Evolutionary conservation across 352 stramenopile genomes (phyloP), one percentile per base, ranked within the genome.

Genomic region (Phytophthora foliorum): DNA sequence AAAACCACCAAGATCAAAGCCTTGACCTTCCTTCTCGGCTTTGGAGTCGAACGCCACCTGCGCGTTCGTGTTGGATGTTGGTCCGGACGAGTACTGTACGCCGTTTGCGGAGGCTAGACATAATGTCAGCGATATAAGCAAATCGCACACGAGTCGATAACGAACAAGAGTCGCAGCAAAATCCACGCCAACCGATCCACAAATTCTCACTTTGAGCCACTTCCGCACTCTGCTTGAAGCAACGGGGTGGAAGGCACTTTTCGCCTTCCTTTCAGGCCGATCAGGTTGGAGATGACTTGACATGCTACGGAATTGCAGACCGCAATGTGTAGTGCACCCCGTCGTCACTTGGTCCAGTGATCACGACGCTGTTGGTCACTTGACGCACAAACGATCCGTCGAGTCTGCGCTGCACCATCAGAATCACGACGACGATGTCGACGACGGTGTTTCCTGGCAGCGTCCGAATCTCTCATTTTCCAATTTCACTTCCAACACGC

Each of bases 401-500:
- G 22, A 31, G 34, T n/a, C 10, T 24, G 17, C 14, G 22, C 24
- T 48, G 24, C 25, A 51, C 44, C 42, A 34, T 56, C 56, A 54
- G 29, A 64, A 64, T 64, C 41, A 41, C 21, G 8, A 17, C 29
- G 17, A 48, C 4, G 5, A 36, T 16, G 11, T 22, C 38, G 4
- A 45, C 38, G 38, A 45, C 24, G 38, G 21, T 27, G 52, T 34
- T n/a, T 63, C 44, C 31, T n/a, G n/a, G n/a, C n/a, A 39, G 36
- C 22, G 57, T 38, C 57, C 31, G 48, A 61, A 67, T 44, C 29
- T 34, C 22, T 50, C 67, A 74, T 70, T 74, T 42, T 69, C 38
- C 54, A 74, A 72, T 69, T n/a, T 74, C 21, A 32, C 53, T 19
- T n/a, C n/a, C n/a, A n/a, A n/a, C n/a, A n/a, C n/a, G 17, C 6